phyloP scores from a whole-genome alignment of 2,329 filamentous ascomycete genomes.

The Curvularia sp. region DNA sequence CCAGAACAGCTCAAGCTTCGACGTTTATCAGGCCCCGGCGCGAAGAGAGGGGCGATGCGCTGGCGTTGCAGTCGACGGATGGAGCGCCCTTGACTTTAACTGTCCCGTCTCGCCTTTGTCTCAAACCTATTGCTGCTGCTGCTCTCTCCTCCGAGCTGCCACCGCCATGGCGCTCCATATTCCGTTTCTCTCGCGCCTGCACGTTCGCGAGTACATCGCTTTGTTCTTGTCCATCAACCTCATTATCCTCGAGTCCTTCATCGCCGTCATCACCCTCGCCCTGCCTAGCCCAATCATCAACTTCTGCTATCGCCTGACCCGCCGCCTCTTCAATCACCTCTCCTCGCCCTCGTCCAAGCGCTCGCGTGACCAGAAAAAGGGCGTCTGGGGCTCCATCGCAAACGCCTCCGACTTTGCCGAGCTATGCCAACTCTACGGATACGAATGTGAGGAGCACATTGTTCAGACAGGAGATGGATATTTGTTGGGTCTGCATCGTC shows the following conservation, averaged over 20 bases:
- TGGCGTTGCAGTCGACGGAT: constrained; percentile 7
- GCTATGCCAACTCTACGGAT: constrained; percentile 89
- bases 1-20: constrained; percentile 9
- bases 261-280: constrained; percentile 85
- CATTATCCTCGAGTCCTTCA: constrained; percentile 79
- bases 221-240: constrained; percentile 83
- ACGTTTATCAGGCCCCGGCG: constrained; percentile 11
- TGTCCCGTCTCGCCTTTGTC: constrained; percentile 1
- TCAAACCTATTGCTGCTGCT: background rate
- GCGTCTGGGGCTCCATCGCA: constrained; percentile 76
- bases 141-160: constrained; percentile 19
- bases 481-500: constrained; percentile 83
- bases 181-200: constrained; percentile 68
- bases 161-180: constrained; percentile 58
- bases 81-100: constrained; percentile 4
- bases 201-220: constrained; percentile 79
- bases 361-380: constrained; percentile 73
- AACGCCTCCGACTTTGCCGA: constrained; percentile 92
- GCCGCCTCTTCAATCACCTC: constrained; percentile 80
- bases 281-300: constrained; percentile 82
- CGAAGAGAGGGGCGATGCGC: constrained; percentile 15
- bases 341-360: constrained; percentile 73
- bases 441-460: constrained; percentile 94
- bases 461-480: constrained; percentile 95
- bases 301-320: constrained; percentile 82